Evolutionary conservation across 2,329 filamentous ascomycete genomes (phyloP), one percentile per base, ranked within the genome.

Genomic region (Paecilomyces formosus): DNA sequence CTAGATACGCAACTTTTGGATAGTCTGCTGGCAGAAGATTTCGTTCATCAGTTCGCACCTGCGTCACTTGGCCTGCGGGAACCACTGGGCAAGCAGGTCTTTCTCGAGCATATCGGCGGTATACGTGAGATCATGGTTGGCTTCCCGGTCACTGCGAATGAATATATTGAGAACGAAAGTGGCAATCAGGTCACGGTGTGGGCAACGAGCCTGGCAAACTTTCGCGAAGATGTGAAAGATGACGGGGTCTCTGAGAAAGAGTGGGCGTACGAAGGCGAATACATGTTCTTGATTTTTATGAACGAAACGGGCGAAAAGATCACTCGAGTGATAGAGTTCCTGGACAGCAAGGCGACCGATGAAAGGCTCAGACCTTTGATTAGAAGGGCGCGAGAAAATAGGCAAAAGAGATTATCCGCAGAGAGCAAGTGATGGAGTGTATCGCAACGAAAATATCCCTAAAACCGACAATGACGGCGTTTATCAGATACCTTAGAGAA

Each of bases 261-360:
- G 26, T 73, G 70, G 70, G 56, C 55, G 3, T 71, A 66, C 56
- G 56, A 58, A 21, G 70, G 69, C 11, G 70, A 74, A 60, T 73
- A 72, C 54, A 60, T 73, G 5, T 73, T 71, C 54, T 61, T 73
- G 12, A 60, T 72, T 3, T 64, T 60, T 22, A 66, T 73, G 61
- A 63, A 72, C 61, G 61, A 64, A 45, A 61, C 50, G 8, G 68
- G 68, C 3, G 62, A 66, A 45, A 68, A 65, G 52, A 67, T 73
- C 50, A 60, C 61, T 55, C 59, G 63, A 18, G 61, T 67, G 3
- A 33, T 74, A 6, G 71, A 73, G 57, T 69, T 73, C 58, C 15
- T 73, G 35, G 70, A 74, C 62, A 73, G 69, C 55, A 67, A 69
- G 49, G 57, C 55, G n/a, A 56, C 55, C 24, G 58, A 51, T 51